Evolutionary conservation across 192 early-diverging fungal genomes (phyloP), one percentile per base, ranked within the genome.

Genomic region (Coemansia interrupta): DNA sequence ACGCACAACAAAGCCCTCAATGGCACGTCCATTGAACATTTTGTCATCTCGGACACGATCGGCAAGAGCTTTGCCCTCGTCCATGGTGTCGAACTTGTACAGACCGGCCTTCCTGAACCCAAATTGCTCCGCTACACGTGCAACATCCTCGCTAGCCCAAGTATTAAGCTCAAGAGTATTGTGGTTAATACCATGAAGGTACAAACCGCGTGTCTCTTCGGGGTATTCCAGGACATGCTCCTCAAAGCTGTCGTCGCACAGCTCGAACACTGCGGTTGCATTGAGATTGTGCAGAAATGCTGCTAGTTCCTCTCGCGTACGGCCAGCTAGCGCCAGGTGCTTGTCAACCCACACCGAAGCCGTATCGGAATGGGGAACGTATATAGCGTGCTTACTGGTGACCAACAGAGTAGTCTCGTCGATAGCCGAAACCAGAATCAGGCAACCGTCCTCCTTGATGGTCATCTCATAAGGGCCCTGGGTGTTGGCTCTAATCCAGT

Each of bases 391-490:
- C 76, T 98, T 98, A 49, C 90, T 92, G n/a, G 91, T 92, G 2
- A 96, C 92, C 32, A 98, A 38, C 18, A 94, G 68, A 12, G 79
- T 60, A 28, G 67, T 69, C n/a, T 36, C 10, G 32, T 89, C 83
- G 17, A 86, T 52, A 1, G 83, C 87, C 2, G 89, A 64, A 40
- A 90, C 86, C 28, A 93, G 90, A 56, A 96, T 94, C 58, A 98
- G 89, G 63, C 94, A 98, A 9, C 96, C 96, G 64, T 98, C 94
- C 68, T 98, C 96, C 76, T 98, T 98, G 22, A 92, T 78, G 0
- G 92, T 93, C 26, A 95, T 72, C 69, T 98, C 89, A 63, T 92
- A 98, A 2, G 96, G 96, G 0, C 90, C 91, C 6, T 54, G 39
- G 0, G 94, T 94, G 28, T 90, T 44, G 2, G 32, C 53, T 32